Conservation (phyloP, 345 rosid species). For the Populus tremula region DNA sequence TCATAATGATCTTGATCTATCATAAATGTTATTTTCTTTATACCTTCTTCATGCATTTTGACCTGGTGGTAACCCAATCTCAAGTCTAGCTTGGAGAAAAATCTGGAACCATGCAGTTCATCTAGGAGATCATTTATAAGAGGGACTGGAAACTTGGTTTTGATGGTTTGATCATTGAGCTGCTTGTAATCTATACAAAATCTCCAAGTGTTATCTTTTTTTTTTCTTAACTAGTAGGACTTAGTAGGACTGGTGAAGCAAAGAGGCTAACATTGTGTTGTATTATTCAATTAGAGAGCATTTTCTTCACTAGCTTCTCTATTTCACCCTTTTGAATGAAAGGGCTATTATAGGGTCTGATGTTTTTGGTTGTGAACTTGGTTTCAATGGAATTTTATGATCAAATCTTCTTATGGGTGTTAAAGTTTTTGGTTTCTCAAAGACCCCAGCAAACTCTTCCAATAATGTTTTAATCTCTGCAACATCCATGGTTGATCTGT, state of each 20-base stretch:
- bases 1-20: not conserved
- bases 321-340: not conserved
- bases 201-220: not conserved
- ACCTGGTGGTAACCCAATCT: not conserved
- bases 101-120: not conserved
- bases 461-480: too few relatives aligned
- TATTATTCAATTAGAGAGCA: not conserved
- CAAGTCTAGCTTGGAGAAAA: not conserved
- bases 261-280: not conserved
- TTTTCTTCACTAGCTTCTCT: not conserved
- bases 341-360: not conserved
- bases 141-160: too few relatives aligned
- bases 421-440: too few relatives aligned
- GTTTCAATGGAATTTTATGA: too few relatives aligned
- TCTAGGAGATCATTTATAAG: too few relatives aligned
- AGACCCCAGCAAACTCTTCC: too few relatives aligned
- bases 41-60: not conserved
- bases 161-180: too few relatives aligned
- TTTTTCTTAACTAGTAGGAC: not conserved
- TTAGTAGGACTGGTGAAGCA: not conserved
- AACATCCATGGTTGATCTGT: too few relatives aligned
- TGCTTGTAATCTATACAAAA: too few relatives aligned
- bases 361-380: not conserved
- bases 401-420: too few relatives aligned
- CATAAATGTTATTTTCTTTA: not conserved